Evolutionary conservation across 2,329 filamentous ascomycete genomes (phyloP), one percentile per base, ranked within the genome.

Genomic region (Chaetomium olivaceum): DNA sequence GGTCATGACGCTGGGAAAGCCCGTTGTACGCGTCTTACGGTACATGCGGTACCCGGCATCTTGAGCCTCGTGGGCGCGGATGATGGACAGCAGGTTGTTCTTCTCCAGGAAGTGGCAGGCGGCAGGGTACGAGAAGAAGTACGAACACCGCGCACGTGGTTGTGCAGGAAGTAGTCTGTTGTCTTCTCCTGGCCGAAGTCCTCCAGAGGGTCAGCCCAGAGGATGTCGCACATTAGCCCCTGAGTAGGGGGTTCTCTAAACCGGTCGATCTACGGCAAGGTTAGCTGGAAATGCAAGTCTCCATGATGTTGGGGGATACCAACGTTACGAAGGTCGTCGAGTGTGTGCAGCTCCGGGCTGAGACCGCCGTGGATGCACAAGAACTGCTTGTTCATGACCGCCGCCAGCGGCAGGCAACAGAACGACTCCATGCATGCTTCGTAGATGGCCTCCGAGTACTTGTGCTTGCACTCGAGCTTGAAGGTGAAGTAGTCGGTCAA

Each of bases 351-450:
- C 79, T 99, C 95, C 7, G 95, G 95, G 77, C 93, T 97, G 72
- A 99, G 82, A 69, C 95, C 95, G 75, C 95, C 95, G 77, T 99
- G 95, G 73, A 99, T 98, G 78, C 95, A 99, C 72, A 99, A 82
- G 80, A 99, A 99, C 79, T 99, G 95, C 84, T 99, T 99, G 87
- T 99, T 99, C 95, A 99, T 99, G 72, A 99, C 89, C 31, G 95
- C 95, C 64, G 95, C 95, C 73, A 99, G 83, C 33, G 95, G 95
- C 69, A 99, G 82, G 70, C 90, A 86, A 81, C 95, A 99, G 85
- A 99, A 99, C 0, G 95, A 96, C 71, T 99, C 94, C 88, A 97
- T 96, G 81, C 95, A 98, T 64, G 95, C 94, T 75, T 99, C 94
- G 78, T 99, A 99, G 67, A 99, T 87, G 70, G 87, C 87, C 81